A percentile compares a stretch with the other conserved stretches of the same genome.
Conservation (phyloP, 2,329 filamentous ascomycete genomes). For the Aspergillus caelatus region DNA sequence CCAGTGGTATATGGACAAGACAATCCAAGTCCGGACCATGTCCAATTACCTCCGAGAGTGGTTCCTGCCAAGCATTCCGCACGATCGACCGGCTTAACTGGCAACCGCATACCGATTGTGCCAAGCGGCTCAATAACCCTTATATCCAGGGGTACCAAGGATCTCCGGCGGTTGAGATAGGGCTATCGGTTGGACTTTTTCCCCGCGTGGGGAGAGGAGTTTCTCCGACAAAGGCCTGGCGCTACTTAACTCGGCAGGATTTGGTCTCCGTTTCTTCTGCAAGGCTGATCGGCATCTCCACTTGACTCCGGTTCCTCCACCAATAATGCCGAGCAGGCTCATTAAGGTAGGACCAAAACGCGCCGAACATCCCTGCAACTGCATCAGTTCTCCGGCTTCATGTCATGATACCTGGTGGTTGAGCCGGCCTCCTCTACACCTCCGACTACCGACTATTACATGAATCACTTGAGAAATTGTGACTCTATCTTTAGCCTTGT, state of each 20-base stretch:
- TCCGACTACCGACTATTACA: background rate
- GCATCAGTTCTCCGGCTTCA: background rate
- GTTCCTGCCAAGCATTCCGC: background rate
- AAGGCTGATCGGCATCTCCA: background rate
- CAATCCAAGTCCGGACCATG: background rate
- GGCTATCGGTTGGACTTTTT: background rate
- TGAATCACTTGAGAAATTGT: background rate
- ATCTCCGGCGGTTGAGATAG: background rate
- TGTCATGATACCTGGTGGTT: background rate
- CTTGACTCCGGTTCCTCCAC: background rate
- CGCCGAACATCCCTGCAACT: background rate
- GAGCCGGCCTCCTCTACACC: background rate
- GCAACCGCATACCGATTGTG: background rate
- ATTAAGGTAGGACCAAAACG: background rate
- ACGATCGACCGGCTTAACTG: background rate
- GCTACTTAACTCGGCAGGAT: background rate
- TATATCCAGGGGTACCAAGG: background rate
- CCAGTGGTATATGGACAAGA: background rate
- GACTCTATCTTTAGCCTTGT: background rate
- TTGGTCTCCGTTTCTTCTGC: background rate
- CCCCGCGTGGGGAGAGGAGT: background rate
- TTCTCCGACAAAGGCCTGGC: background rate
- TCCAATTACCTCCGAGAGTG: background rate
- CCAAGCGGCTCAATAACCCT: background rate
- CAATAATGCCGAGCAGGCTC: background rate